phyloP scores from a whole-genome alignment of 2,329 filamentous ascomycete species.

The Ramichloridium luteum region DNA sequence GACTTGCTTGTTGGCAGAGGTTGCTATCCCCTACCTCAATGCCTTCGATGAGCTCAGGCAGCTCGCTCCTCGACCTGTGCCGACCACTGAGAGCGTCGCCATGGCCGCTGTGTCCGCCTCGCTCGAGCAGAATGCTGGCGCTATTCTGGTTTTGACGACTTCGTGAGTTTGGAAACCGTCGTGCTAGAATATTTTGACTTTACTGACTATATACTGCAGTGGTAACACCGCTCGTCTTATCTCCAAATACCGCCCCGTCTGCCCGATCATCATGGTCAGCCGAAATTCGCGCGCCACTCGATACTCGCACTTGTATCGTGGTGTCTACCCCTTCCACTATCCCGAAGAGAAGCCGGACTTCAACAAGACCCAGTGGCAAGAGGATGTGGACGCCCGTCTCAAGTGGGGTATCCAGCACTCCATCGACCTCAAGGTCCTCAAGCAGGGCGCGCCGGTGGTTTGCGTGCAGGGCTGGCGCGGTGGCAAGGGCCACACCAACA shows the following conservation, averaged over 20 bases:
- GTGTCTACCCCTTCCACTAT: slow-evolving; percentile 96
- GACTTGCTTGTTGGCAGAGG: slow-evolving; percentile 91
- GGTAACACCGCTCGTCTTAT: slow-evolving; percentile 88
- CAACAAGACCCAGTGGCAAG: slow-evolving; percentile 85
- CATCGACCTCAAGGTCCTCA: slow-evolving; percentile 66
- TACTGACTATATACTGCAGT: no score
- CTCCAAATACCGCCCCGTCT: slow-evolving; percentile 97
- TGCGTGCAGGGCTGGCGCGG: slow-evolving; percentile 87
- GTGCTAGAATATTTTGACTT: no score
- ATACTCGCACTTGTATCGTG: slow-evolving; percentile 90
- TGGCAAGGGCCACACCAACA: slow-evolving; percentile 87
- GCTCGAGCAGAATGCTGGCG: slow-evolving; percentile 90
- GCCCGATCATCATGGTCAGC: slow-evolving; percentile 99
- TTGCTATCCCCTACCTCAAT: slow-evolving; percentile 91
- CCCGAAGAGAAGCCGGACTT: slow-evolving; percentile 91
- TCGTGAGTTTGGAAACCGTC: slow-evolving; percentile 58
- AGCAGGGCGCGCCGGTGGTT: slow-evolving; percentile 60
- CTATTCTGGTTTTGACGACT: slow-evolving; percentile 91
- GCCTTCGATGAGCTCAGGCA: slow-evolving; percentile 92
- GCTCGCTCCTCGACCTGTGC: slow-evolving; percentile 69
- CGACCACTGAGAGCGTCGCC: slow-evolving; percentile 83
- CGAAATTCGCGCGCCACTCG: slow-evolving; percentile 71
- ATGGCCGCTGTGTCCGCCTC: slow-evolving; percentile 95
- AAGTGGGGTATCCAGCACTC: slow-evolving; percentile 92
- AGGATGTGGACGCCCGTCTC: slow-evolving; percentile 93